phyloP scores from a whole-genome alignment of 2,329 filamentous ascomycete genomes.

The Colletotrichum scovillei region DNA sequence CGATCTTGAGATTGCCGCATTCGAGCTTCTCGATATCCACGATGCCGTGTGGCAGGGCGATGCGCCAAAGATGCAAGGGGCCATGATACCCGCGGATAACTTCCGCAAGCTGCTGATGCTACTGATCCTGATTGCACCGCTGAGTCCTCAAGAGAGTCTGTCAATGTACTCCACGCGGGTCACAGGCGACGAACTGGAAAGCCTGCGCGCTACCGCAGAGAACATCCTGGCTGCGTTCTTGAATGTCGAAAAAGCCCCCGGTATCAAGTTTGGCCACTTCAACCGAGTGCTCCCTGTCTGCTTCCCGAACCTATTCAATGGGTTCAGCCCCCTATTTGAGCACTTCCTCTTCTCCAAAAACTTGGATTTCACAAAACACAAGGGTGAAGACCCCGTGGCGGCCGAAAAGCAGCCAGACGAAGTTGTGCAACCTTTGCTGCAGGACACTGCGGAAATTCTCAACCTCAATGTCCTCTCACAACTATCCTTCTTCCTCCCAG shows the following conservation, averaged over 20 bases:
- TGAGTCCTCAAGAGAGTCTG: constrained; percentile 73
- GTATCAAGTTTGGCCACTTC: constrained; percentile 72
- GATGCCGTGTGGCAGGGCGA: constrained; percentile 68
- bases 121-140: constrained; percentile 73
- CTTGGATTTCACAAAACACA: constrained; percentile 71
- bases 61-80: constrained; percentile 64
- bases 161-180: constrained; percentile 70
- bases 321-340: constrained; percentile 77
- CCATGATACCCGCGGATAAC: constrained; percentile 80
- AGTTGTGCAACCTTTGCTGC: constrained; percentile 60
- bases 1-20: constrained; percentile 74
- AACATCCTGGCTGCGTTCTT: constrained; percentile 75
- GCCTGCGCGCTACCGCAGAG: constrained; percentile 71
- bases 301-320: constrained; percentile 75
- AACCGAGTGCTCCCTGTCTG: constrained; percentile 67
- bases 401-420: constrained; percentile 38
- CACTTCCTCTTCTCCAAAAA: constrained; percentile 81
- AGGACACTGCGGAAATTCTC: constrained; percentile 69
- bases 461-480: constrained; percentile 74
- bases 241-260: constrained; percentile 71
- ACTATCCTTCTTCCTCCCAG: constrained; percentile 78
- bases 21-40: constrained; percentile 74
- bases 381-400: constrained; percentile 41
- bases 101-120: constrained; percentile 78
- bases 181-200: constrained; percentile 64